Evolutionary conservation across 2,329 filamentous ascomycete genomes (phyloP), one percentile per base, ranked within the genome.

Genomic region (Alternaria incomplexa): DNA sequence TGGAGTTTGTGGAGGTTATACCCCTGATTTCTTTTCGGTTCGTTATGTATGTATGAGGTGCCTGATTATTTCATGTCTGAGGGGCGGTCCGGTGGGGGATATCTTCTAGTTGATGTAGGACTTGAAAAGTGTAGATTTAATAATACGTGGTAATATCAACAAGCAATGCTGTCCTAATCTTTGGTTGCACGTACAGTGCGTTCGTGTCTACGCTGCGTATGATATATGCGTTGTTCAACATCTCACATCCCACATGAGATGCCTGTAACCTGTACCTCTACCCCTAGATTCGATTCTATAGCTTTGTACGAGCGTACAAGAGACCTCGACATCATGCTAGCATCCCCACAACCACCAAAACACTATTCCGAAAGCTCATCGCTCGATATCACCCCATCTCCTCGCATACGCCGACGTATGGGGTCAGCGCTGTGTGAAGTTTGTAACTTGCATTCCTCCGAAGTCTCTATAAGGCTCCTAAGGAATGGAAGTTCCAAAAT

Each of bases 1-100:
- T 45, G 56, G 56, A 53, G 56, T 58, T 53, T 17, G 36, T 30
- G 56, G 56, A 28, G 47, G 36, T 45, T 44, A 58, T 58, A 58
- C 56, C 47, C 55, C 40, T 40, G 47, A 8, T 45, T 53, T 51
- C 17, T 40, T 25, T 20, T n/a, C 4, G 8, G 11, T 40, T 17
- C 3, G 36, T 11, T 10, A n/a, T 55, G 23, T 44, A 7, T 45
- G 10, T 28, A 44, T 20, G 5, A 25, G 48, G 30, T 20, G 15
- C 22, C 30, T 25, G 5, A 17, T 30, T 40, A 40, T 13, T 3
- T 17, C 11, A 13, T 32, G 23, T 40, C 8, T 25, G 48, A 36
- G 13, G 20, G n/a, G 15, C 20, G 30, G 23, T 40, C 4, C 5
- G 20, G 12, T 51, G 8, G 20, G 28, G 32, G 15, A n/a, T n/a